Evolutionary conservation across 164 flowering plant genomes (phyloP).

Genomic region (Berberis thunbergii): DNA sequence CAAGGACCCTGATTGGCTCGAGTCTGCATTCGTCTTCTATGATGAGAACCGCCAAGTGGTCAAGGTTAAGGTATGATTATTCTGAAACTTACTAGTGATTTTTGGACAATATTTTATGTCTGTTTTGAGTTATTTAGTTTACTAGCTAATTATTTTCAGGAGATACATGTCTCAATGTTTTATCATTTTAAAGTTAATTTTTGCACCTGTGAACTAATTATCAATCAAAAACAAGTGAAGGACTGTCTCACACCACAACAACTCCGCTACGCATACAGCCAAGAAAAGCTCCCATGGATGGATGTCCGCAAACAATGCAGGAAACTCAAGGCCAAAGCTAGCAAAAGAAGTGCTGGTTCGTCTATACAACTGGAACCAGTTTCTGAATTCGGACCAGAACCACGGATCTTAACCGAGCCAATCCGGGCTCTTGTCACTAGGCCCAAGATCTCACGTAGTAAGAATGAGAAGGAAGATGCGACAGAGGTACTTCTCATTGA

Average conservation of each 20-base stretch:
- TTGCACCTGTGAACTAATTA: not conserved
- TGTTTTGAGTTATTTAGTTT: no score
- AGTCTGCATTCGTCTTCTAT: no score
- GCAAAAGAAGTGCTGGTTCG: not conserved
- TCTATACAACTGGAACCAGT: not conserved
- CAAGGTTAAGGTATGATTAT: not conserved
- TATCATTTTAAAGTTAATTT: not conserved
- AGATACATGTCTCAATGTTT: not conserved
- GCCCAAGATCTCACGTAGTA: conserved; percentile 5
- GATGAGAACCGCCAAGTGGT: no score
- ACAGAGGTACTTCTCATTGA: no score
- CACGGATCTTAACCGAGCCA: not conserved
- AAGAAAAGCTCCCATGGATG: conserved; percentile 5
- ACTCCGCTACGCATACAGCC: not conserved
- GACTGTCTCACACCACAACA: no score
- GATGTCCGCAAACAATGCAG: not conserved
- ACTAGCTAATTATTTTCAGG: not conserved
- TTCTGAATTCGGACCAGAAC: conserved; percentile 3
- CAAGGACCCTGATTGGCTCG: no score
- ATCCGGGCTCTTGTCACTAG: conserved; percentile 6
- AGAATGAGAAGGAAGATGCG: no score
- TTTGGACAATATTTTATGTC: not conserved
- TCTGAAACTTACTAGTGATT: conserved; percentile 5
- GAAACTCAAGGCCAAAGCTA: not conserved
- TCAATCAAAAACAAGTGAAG: not conserved